Evolutionary conservation across 2,329 filamentous ascomycete species (phyloP), one percentile per base, ranked within the genome.

Genomic region (Hawksworthiomyces lignivorus): DNA sequence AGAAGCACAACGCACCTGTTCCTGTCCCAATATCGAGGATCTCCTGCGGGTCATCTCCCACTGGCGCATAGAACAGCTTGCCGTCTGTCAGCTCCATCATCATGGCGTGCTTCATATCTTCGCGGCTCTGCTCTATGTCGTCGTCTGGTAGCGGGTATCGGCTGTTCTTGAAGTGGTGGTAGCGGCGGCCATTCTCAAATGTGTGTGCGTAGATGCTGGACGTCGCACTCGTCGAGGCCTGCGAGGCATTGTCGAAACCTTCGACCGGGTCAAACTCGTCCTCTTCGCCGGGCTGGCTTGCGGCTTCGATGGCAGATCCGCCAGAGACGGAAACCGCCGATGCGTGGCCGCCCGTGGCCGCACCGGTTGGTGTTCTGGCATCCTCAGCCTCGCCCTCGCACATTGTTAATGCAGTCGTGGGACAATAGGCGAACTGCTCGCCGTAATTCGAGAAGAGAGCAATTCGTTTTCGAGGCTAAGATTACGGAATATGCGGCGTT

Each of bases 11-110:
- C 32, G 40, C 50, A 64, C 67, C 67, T 14, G 64, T 70, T 4
- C 70, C 70, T 3, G 70, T 73, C 10, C 70, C 70, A n/a, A 72
- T 54, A 36, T 72, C 68, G 9, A 71, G 54, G 22, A 72, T 65
- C 33, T 59, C 64, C 28, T 67, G 57, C 0, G 64, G 65, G 15
- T 57, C 43, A 4, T 62, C 54, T n/a, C 58, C 62, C 22, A 70
- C 56, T 6, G 65, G 64, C 3, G 66, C 57, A 30, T 61, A 56
- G 44, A 67, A 67, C 14, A 70, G 56, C 24, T 58, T 58, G 1
- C 66, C 65, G 45, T 65, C 62, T 24, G 58, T 60, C 28, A 71
- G 43, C 45, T 75, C 61, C 5, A 67, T 57, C 54, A 74, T 67
- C 49, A 69, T 55, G n/a, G 58, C 55, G 46, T 73, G 70, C 45